phyloP scores from a whole-genome alignment of 2,329 filamentous ascomycete species.

The Aspergillus proliferans region DNA sequence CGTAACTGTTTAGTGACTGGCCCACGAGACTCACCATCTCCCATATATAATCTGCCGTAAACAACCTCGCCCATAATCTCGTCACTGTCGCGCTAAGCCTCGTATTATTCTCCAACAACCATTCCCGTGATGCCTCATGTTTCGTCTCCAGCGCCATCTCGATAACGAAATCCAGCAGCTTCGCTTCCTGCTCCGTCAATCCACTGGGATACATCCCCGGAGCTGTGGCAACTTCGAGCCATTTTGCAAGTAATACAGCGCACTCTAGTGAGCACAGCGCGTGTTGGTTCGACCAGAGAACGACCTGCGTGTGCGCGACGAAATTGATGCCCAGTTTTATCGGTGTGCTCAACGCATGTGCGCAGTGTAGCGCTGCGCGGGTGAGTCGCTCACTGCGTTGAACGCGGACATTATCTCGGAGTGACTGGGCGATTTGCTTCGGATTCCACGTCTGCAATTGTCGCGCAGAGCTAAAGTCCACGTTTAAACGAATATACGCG shows the following conservation, averaged over 20 bases:
- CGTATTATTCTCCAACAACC: constrained; percentile 27
- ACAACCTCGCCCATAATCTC: constrained; percentile 29
- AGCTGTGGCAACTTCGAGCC: constrained; percentile 27
- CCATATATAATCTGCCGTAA: constrained; percentile 32
- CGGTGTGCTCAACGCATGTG: constrained; percentile 51
- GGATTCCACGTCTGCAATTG: constrained; percentile 29
- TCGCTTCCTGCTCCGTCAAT: constrained; percentile 27
- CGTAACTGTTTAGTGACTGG: constrained; percentile 27
- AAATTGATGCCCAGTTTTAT: constrained; percentile 51
- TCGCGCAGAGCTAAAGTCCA: constrained; percentile 27
- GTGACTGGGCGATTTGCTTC: constrained; percentile 23
- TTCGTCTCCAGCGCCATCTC: constrained; percentile 33
- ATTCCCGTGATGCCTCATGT: constrained; percentile 24
- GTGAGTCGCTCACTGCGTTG: constrained; percentile 41
- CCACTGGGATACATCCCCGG: not conserved
- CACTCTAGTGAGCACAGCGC: constrained; percentile 51
- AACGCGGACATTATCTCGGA: constrained; percentile 30
- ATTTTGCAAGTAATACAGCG: constrained; percentile 49
- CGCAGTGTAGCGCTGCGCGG: constrained; percentile 48
- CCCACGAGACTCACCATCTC: constrained; percentile 32
- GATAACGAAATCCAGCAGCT: constrained; percentile 29
- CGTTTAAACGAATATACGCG: constrained; percentile 30
- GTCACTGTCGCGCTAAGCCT: constrained; percentile 27
- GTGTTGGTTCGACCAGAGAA: constrained; percentile 54
- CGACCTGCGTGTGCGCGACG: constrained; percentile 50